Conservation (phyloP, 768 basidiomycete species). For the Mycena maculata region DNA sequence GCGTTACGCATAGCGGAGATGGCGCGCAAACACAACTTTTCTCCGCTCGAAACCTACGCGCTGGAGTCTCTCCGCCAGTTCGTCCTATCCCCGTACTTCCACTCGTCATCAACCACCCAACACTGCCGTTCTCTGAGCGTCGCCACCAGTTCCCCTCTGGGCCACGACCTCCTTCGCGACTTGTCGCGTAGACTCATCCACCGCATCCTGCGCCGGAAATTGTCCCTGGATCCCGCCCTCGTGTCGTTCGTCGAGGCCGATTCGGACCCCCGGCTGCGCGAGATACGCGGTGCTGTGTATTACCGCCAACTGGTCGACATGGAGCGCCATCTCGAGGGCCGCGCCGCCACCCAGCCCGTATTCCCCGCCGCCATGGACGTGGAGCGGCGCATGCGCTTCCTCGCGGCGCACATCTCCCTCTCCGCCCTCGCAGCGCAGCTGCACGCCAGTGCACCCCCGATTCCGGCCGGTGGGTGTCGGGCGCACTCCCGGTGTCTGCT, state of each 20-base stretch:
- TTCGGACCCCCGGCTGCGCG: slow-evolving; percentile 46
- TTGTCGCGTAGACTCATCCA: slow-evolving; percentile 25
- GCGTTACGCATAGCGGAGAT: slow-evolving; percentile 59
- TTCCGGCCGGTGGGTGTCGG: slow-evolving; percentile 56
- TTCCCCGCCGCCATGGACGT: slow-evolving; percentile 46
- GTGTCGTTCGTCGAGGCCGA: slow-evolving; percentile 51
- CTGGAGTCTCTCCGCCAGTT: slow-evolving; percentile 41
- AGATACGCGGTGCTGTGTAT: slow-evolving; percentile 63
- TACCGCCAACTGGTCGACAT: slow-evolving; percentile 59
- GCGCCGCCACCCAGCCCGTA: slow-evolving; percentile 43
- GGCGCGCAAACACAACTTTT: slow-evolving; percentile 61
- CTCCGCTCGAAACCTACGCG: slow-evolving; percentile 57
- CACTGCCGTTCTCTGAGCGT: slow-evolving; percentile 61
- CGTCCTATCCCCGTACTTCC: slow-evolving; percentile 31
- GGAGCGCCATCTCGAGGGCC: slow-evolving; percentile 49
- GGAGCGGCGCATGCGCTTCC: slow-evolving; percentile 59
- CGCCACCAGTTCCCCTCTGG: slow-evolving; percentile 61
- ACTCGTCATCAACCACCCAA: slow-evolving; percentile 44
- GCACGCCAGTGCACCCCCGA: slow-evolving; percentile 57
- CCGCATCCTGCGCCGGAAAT: slow-evolving; percentile 5
- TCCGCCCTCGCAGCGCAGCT: slow-evolving; percentile 65
- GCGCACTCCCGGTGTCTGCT: slow-evolving; percentile 62
- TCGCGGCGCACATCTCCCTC: slow-evolving; percentile 69
- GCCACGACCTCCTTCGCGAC: slow-evolving; percentile 58
- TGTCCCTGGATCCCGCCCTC: slow-evolving; percentile 39